Evolutionary conservation across 805 yeast genomes (phyloP).

Genomic region (Ogataea thermomethanolica): DNA sequence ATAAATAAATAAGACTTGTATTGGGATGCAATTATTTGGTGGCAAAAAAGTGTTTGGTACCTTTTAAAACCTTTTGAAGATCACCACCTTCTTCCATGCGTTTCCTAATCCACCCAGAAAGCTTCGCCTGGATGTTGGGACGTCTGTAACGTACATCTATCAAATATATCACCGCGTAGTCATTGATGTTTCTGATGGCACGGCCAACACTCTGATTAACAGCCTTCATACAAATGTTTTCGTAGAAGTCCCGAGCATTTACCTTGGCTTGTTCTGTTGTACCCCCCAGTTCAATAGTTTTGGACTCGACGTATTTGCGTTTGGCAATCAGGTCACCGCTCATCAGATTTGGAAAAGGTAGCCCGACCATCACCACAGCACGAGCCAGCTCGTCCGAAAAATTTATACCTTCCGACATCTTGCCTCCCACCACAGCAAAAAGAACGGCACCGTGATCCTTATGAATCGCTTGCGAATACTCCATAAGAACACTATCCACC

Average conservation of each 20-base stretch:
- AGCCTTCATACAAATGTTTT: slow-evolving; percentile 84
- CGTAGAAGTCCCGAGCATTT: slow-evolving; percentile 59
- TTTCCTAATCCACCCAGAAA: slow-evolving; percentile 73
- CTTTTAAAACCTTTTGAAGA: slow-evolving; percentile 3
- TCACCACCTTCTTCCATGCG: slow-evolving; percentile 23
- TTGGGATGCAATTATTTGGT: background rate
- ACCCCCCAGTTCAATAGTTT: slow-evolving; percentile 47
- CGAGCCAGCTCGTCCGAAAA: slow-evolving; percentile 86
- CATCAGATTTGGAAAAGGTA: slow-evolving; percentile 83
- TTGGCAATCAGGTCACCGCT: slow-evolving; percentile 80
- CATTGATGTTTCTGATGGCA: slow-evolving; percentile 79
- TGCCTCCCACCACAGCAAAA: slow-evolving; percentile 88
- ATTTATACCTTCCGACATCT: slow-evolving; percentile 89
- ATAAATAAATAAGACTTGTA: background rate
- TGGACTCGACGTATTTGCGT: slow-evolving; percentile 56
- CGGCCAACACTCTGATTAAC: slow-evolving; percentile 92
- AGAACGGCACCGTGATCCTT: slow-evolving; percentile 56
- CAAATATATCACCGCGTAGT: slow-evolving; percentile 72
- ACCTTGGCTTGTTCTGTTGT: slow-evolving; percentile 42
- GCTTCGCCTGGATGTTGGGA: slow-evolving; percentile 46
- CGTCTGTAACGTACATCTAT: slow-evolving; percentile 59
- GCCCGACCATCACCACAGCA: slow-evolving; percentile 79
- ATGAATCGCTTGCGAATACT: slow-evolving; percentile 46
- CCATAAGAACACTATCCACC: slow-evolving; percentile 44
- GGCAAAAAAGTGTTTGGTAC: slow-evolving; percentile 15